These are phyloP conservation scores for Tylopilus felleus DNA, from an alignment of 768 basidiomycete species.

Conservation along the genomic window DNA sequence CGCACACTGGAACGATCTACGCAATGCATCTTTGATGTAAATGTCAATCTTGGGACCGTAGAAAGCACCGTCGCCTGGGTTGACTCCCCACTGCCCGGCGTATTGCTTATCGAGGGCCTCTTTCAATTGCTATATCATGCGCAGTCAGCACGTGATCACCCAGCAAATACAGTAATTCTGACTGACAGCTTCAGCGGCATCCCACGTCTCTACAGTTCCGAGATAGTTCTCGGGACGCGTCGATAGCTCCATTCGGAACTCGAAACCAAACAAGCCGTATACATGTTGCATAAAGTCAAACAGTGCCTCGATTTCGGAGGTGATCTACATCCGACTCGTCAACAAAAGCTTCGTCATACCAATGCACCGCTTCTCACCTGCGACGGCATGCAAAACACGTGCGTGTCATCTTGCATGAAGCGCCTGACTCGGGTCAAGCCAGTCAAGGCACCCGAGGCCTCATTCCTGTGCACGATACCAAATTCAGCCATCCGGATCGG, in stretches of 20 bases:
- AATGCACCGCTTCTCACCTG: conserved; percentile 50
- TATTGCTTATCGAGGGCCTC: conserved; percentile 81
- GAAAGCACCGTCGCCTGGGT: conserved; percentile 97
- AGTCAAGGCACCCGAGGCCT: conserved; percentile 90
- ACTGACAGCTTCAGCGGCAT: conserved; percentile 76
- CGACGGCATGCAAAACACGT: conserved; percentile 95
- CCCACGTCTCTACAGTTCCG: conserved; percentile 87
- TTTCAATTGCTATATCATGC: conserved; percentile 64
- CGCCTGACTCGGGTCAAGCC: conserved; percentile 91
- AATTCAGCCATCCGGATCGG: conserved; percentile 99
- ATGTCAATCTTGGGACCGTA: conserved; percentile 99
- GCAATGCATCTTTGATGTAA: conserved; percentile 88
- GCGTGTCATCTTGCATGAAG: conserved; percentile 97
- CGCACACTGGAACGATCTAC: conserved; percentile 94
- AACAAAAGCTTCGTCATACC: neutral
- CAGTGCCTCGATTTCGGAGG: conserved; percentile 76
- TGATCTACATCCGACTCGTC: conserved; percentile 51
- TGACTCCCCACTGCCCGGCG: conserved; percentile 87
- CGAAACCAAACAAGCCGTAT: conserved; percentile 93
- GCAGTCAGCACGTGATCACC: conserved; percentile 2
- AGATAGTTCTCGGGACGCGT: conserved; percentile 95
- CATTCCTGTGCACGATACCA: conserved; percentile 95
- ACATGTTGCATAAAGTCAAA: conserved; percentile 96
- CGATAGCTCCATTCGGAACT: conserved; percentile 90
- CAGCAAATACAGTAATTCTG: neutral